phyloP scores from a whole-genome alignment of 768 basidiomycete species.

The Boletellus sp. region DNA sequence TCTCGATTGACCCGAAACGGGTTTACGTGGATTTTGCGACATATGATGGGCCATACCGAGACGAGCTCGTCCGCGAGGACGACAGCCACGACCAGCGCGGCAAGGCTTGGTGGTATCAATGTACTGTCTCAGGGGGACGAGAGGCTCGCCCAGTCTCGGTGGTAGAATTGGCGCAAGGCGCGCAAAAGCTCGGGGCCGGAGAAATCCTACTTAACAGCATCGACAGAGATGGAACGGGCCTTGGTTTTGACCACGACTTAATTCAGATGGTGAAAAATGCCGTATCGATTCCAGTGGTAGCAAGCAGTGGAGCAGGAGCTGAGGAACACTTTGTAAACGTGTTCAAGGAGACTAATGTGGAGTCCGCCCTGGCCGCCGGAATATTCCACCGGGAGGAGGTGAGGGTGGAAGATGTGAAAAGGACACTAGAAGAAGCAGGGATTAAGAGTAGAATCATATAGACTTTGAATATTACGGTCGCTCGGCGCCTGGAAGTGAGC shows the following conservation, averaged over 20 bases:
- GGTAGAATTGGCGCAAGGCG: conserved; percentile 86
- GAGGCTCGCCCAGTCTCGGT: conserved; percentile 80
- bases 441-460: conserved; percentile 46
- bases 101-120: conserved; percentile 98
- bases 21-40: conserved; percentile 65
- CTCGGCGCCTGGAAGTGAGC: background rate
- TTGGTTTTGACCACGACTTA: conserved; percentile 87
- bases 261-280: conserved; percentile 67
- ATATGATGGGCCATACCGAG: conserved; percentile 67
- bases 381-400: conserved; percentile 96
- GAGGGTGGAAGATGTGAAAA: conserved; percentile 76
- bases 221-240: conserved; percentile 90
- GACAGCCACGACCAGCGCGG: conserved; percentile 54
- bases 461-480: background rate
- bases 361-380: conserved; percentile 93
- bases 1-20: conserved; percentile 90
- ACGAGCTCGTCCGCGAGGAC: conserved; percentile 53
- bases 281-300: conserved; percentile 90
- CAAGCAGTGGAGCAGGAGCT: conserved; percentile 89
- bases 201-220: conserved; percentile 96
- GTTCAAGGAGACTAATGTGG: conserved; percentile 74
- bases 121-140: conserved; percentile 93
- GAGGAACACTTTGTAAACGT: conserved; percentile 83
- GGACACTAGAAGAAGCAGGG: conserved; percentile 40
- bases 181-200: conserved; percentile 88